Evolutionary conservation across 805 yeast genomes (phyloP), one percentile per base, ranked within the genome.

Genomic region (Zygosaccharomyces gambellarensis): DNA sequence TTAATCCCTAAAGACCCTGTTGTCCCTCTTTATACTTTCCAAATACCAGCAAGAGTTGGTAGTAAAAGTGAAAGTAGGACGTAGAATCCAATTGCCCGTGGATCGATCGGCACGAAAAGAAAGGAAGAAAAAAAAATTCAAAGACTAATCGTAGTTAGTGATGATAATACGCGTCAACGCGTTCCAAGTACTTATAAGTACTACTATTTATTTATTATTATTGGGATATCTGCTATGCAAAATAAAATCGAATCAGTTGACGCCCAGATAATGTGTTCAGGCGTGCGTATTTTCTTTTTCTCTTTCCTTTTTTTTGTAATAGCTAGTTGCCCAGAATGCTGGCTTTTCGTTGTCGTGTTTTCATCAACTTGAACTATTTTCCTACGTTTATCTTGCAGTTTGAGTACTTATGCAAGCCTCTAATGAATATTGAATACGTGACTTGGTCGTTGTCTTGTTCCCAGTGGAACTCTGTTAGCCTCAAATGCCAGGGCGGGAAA

Each of bases 401-500:
- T 3, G 97, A 77, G 65, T 79, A 92, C 57, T 79, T 81, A 58
- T 81, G 86, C 58, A 87, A 71, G 1, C 90, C 92, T 54, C 94
- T 76, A 46, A 86, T 75, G 65, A 87, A 90, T 17, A 89, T 94
- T 11, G 90, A 84, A 65, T 90, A 90, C 32, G 81, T 78, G 42
- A 89, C 95, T 48, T 78, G 81, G 51, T 77, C 81, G 66, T 90
- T 90, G 65, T 88, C 96, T 2, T 85, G 85, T 62, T 89, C 92
- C 87, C 95, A 87, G 69, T 83, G 90, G 61, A 94, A 81, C 64
- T 94, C 99, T 5, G 90, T 80, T 46, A 95, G 77, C 54, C 99
- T 79, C 31, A 89, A 80, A 63, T 92, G 98, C 99, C 99, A 94
- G 27, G 99, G 99, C 19, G 98, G 98, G 67, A 83, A 94, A 14